phyloP scores from a whole-genome alignment of 75 land plant species.

The Selaginella tamariscina region DNA sequence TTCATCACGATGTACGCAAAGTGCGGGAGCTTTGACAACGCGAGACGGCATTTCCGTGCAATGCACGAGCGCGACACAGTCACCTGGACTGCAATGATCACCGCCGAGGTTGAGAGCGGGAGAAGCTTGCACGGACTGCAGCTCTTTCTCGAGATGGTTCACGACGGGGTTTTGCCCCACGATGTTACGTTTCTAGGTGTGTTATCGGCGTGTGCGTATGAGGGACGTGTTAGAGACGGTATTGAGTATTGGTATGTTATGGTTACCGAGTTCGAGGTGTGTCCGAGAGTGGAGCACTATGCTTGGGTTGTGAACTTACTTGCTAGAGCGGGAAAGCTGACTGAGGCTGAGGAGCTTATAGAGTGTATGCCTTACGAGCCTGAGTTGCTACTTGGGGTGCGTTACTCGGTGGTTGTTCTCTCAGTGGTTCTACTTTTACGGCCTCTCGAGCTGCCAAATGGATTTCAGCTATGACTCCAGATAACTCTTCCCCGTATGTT shows the following conservation, averaged over 20 bases:
- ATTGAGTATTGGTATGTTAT: constrained; percentile 5
- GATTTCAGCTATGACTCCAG: not conserved
- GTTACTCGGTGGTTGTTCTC: constrained; percentile 19
- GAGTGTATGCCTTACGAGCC: constrained; percentile 21
- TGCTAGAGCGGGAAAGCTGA: constrained; percentile 21
- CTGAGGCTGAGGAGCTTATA: constrained; percentile 11
- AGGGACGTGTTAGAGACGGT: not conserved
- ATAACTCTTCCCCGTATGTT: not conserved
- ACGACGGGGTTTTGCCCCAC: constrained; percentile 11
- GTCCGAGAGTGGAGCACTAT: constrained; percentile 19
- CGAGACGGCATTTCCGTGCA: constrained; percentile 28
- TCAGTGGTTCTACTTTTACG: not conserved
- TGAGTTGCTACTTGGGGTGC: constrained; percentile 16
- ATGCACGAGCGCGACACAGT: constrained; percentile 23
- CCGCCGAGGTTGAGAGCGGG: constrained; percentile 34
- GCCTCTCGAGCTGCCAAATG: not conserved
- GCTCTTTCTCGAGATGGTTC: not conserved
- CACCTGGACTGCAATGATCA: constrained; percentile 41
- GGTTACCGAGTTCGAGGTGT: constrained; percentile 11
- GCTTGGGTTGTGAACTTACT: constrained; percentile 22
- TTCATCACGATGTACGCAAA: constrained; percentile 30
- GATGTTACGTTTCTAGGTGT: constrained; percentile 14
- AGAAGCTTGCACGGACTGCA: not conserved
- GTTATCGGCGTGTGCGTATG: constrained; percentile 17
- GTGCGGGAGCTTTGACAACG: constrained; percentile 32